Percentiles rank a stretch among this genome's conserved stretches.
These are phyloP conservation scores for Keithomyces neogunnii DNA, from an alignment of 2,329 filamentous ascomycete species.

Conservation along the genomic window DNA sequence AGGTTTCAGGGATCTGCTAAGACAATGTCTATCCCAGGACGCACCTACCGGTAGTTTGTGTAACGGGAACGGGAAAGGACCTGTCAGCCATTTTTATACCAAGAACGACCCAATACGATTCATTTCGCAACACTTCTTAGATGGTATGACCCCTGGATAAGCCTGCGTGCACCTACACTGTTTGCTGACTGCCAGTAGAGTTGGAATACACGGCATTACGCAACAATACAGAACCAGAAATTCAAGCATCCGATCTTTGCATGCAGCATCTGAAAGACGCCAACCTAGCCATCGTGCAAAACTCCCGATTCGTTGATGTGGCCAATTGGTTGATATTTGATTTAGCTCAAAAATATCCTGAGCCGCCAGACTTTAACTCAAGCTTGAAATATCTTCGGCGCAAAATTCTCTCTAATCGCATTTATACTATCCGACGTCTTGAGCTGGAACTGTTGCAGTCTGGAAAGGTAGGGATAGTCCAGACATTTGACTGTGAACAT, in stretches of 20 bases:
- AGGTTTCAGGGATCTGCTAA: constrained; percentile 20
- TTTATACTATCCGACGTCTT: constrained; percentile 34
- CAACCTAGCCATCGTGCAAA: constrained; percentile 14
- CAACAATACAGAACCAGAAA: constrained; percentile 17
- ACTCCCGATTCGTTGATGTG: constrained; percentile 26
- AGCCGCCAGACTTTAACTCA: constrained; percentile 20
- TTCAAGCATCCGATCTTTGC: constrained; percentile 33
- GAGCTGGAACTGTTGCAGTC: constrained; percentile 43
- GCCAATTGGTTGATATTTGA: constrained; percentile 27
- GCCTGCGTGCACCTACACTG: not conserved
- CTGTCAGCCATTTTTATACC: constrained; percentile 11
- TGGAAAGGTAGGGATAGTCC: constrained; percentile 35
- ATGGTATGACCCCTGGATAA: constrained; percentile 29
- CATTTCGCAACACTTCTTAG: constrained; percentile 39
- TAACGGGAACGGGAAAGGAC: constrained; percentile 35
- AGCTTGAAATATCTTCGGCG: constrained; percentile 27
- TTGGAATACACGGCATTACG: constrained; percentile 36
- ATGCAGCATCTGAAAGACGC: constrained; percentile 30
- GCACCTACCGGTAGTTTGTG: constrained; percentile 11
- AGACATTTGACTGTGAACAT: too few species aligned
- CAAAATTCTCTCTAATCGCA: constrained; percentile 25
- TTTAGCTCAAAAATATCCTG: constrained; percentile 25
- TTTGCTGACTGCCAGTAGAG: constrained; percentile 24
- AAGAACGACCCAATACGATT: constrained; percentile 29
- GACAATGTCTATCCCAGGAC: constrained; percentile 10